Evolutionary conservation across 441 rosid genomes (phyloP).

Genomic region (Populus tomentosa): DNA sequence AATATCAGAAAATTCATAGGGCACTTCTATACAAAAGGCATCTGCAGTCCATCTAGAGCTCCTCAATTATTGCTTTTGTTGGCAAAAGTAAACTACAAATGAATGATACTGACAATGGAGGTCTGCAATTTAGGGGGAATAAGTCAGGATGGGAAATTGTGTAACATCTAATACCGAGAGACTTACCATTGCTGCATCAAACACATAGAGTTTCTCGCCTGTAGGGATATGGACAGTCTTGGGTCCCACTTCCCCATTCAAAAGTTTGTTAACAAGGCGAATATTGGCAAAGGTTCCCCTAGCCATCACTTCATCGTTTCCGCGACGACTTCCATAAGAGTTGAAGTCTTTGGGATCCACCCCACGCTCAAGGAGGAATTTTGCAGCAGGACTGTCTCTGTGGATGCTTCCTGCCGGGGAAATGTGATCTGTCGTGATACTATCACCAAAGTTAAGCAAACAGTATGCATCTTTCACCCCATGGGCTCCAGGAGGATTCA

Average conservation of each 20-base stretch:
- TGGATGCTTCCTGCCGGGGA: conserved; percentile 99
- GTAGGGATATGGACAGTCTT: conserved; percentile 91
- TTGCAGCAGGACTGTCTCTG: conserved; percentile 95
- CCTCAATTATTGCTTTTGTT: neutral
- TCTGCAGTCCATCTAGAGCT: neutral
- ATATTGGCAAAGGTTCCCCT: conserved; percentile 99
- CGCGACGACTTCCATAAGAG: conserved; percentile 98
- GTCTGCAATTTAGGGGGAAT: neutral
- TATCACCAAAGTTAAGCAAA: conserved; percentile 92
- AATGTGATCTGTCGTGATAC: conserved; percentile 97
- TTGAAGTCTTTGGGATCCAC: conserved; percentile 90
- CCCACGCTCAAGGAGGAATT: conserved; percentile 75
- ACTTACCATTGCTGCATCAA: conserved; percentile 87
- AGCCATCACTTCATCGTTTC: conserved; percentile 95
- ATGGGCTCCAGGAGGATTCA: conserved; percentile 88
- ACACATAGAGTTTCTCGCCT: conserved; percentile 90
- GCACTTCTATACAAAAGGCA: neutral
- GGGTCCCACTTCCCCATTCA: conserved; percentile 94
- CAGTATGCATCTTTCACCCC: conserved; percentile 96
- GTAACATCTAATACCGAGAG: neutral
- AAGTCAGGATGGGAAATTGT: neutral
- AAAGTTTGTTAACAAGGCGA: conserved; percentile 89
- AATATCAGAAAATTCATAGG: neutral
- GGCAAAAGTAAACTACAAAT: neutral
- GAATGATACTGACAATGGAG: neutral